Evolutionary conservation across 2,329 filamentous ascomycete genomes (phyloP).

Genomic region (Bertia moriformis): DNA sequence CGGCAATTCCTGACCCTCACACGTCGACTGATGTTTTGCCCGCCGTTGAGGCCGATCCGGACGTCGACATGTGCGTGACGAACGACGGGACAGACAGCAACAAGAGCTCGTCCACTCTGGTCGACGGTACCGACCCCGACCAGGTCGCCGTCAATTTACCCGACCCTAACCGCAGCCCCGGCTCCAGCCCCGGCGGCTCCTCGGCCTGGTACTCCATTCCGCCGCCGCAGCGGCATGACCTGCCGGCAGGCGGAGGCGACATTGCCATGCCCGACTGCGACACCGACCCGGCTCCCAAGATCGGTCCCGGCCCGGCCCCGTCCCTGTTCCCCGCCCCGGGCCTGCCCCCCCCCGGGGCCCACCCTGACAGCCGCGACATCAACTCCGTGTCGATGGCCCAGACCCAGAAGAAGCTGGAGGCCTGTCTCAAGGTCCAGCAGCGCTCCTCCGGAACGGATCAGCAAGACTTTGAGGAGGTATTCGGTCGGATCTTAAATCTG

Average conservation of each 20-base stretch:
- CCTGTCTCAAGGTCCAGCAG: slow-evolving; percentile 27
- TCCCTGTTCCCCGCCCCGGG: too few species aligned
- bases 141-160: too few species aligned
- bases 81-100: slow-evolving; percentile 31
- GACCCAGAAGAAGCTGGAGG: slow-evolving; percentile 17
- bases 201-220: too few species aligned
- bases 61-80: slow-evolving; percentile 6
- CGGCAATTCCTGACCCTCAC: too few species aligned
- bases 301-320: too few species aligned
- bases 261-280: neutral
- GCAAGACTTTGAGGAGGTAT: slow-evolving; percentile 91
- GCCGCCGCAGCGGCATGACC: too few species aligned
- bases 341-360: too few species aligned
- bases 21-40: slow-evolving; percentile 19
- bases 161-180: slow-evolving; percentile 26
- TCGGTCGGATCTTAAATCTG: slow-evolving; percentile 80
- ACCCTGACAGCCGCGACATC: neutral
- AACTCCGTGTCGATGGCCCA: neutral
- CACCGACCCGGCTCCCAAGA: too few species aligned
- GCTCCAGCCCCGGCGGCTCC: slow-evolving; percentile 13
- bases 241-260: too few species aligned
- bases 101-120: slow-evolving; percentile 33
- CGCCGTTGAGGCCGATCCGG: slow-evolving; percentile 13
- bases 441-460: slow-evolving; percentile 47
- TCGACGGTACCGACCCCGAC: neutral